Evolutionary conservation across 345 rosid species (phyloP), one percentile per base, ranked within the genome.

Genomic region (Arabidopsis suecica): DNA sequence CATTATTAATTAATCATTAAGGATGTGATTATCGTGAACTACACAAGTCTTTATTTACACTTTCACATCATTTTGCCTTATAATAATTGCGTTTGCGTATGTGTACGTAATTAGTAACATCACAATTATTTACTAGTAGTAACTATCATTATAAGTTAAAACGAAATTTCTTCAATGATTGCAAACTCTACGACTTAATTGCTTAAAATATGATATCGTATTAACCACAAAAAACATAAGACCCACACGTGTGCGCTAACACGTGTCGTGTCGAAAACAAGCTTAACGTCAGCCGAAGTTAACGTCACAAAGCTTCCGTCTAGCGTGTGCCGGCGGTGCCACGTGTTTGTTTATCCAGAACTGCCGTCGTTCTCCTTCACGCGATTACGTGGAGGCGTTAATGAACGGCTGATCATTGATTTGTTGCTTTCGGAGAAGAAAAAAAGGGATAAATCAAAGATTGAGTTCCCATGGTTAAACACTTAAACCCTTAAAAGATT

Each of bases 351-450:
- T 18, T n/a, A 28, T 58, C 45, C 61, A 66, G 12, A 30, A 74
- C 66, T 74, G 38, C 20, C 16, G 72, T 67, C 13, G 61, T 60
- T 75, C 42, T 59, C 73, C 13, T 66, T 56, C 40, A 37, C 42
- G 49, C 61, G 71, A 7, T 70, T 76, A 69, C 71, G 80, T 76
- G 75, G 75, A 71, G 71, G 60, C 67, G 71, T 77, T 55, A 61
- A 47, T 45, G 45, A 62, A 76, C 75, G 75, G 71, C 65, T 50
- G 48, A 36, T 59, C 9, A 14, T 62, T 53, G 1, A 1, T 48
- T 59, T 70, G 75, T 76, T 77, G 67, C 75, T 77, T 77, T 53
- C 74, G 63, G 69, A 68, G 50, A 51, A 69, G 69, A 61, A 76
- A 25, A 41, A 37, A 10, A 37, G 25, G 60, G n/a, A 45, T 65